Base-by-base conservation (phyloP, 1,284 basidiomycete species). In the Schizophyllum commune region DNA sequence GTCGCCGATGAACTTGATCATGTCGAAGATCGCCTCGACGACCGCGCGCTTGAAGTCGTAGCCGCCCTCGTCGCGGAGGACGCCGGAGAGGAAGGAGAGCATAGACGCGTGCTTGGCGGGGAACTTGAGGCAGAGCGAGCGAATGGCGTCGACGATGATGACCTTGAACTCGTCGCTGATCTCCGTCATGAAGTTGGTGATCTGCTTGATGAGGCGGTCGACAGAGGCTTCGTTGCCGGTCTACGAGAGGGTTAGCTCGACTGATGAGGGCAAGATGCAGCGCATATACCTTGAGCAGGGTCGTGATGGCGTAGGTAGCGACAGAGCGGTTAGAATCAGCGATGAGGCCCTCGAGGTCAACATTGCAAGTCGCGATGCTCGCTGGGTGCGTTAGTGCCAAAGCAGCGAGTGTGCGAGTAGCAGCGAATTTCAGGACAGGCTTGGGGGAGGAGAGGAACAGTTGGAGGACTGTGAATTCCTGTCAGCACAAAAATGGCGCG, bases 101-200 rank as follows among this genome's bases (percentile, higher is more conserved):
- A 97, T 96, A 60, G 92, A 88, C 19, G 88, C 89, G 74, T 99
- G 95, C 79, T 99, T 99, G 56, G 89, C 79, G 0, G 97, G 97
- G 83, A 99, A 99, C 77, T 99, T 99, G 78, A 99, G 88, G 77
- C 96, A 98, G 55, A 99, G 86, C 17, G 96, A 95, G 61, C 97
- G 92, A 71, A 99, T 97, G 58, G 97, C 97, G 66, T 98, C 95
- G 65, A 99, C 96, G 60, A 99, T 97, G 75, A 99, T 97, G 71
- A 99, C 95, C 81, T 99, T 99, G 86, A 99, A 99, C 77, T 99
- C 97, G 75, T 99, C 97, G 67, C 93, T 96, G 75, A 99, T 99
- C 75, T 99, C 97, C 65, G 91, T 85, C 96, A 99, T 98, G 82
- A 99, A 99, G 57, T 94, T 91, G 59, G 94, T 93, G 71, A 99